Percentiles rank a stretch among this genome's conserved stretches.
Evolutionary conservation across 2,329 filamentous ascomycete genomes (phyloP).

Genomic region (Stagonosporopsis vannaccii): DNA sequence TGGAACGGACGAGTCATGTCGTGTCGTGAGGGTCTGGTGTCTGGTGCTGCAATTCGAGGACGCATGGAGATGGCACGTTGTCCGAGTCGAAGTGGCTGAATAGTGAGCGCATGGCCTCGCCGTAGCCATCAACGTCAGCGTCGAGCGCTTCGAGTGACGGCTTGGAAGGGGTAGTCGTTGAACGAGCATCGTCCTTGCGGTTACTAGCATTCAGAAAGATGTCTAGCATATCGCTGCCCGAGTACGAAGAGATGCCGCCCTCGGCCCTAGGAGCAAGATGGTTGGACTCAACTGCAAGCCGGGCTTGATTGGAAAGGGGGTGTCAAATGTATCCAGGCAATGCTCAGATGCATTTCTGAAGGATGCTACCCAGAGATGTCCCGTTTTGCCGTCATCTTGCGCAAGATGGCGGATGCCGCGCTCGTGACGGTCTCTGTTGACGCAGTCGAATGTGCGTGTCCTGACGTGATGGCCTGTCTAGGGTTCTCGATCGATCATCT

Average conservation of each 20-base stretch:
- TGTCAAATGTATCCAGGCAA: background rate
- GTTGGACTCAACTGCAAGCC: background rate
- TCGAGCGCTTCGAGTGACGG: background rate
- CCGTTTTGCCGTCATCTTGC: background rate
- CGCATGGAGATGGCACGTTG: background rate
- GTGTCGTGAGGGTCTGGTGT: background rate
- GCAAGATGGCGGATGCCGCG: constrained; percentile 3
- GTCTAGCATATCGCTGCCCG: background rate
- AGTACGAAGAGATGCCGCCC: background rate
- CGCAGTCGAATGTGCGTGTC: background rate
- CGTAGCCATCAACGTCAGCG: background rate
- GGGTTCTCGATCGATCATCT: constrained; percentile 1
- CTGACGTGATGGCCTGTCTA: constrained; percentile 6
- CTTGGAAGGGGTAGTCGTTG: background rate
- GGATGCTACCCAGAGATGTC: background rate
- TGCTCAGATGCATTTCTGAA: background rate
- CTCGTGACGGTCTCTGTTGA: constrained; percentile 2
- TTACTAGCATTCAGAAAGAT: too few relatives aligned
- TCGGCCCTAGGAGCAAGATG: background rate
- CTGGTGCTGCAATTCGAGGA: background rate
- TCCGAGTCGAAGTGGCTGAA: background rate
- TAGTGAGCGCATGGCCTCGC: background rate
- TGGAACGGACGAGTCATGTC: background rate
- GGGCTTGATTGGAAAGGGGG: too few relatives aligned
- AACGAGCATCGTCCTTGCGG: too few relatives aligned